Conservation (phyloP, 228 moss, liverwort and hornwort species). For the Sphagnum fallax region DNA sequence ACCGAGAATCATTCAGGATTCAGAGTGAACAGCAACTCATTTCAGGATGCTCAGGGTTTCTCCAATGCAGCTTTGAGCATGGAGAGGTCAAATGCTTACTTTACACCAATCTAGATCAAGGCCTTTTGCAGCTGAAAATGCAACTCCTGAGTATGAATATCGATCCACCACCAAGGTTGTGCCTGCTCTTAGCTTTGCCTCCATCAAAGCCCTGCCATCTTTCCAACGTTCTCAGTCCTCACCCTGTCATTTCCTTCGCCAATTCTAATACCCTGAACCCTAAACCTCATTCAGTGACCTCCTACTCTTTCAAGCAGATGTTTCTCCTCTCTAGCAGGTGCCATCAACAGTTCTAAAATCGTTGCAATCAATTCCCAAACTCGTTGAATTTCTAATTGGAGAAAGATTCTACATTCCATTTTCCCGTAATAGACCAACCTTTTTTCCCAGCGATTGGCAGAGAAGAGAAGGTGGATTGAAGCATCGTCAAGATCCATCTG, state of each 20-base stretch:
- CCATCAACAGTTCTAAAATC: too few relatives aligned
- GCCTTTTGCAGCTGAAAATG: conserved; percentile 93
- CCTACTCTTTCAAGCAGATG: neutral
- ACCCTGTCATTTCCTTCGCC: neutral
- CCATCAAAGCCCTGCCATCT: conserved; percentile 64
- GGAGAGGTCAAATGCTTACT: conserved; percentile 20
- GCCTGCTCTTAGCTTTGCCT: conserved; percentile 61
- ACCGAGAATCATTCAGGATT: too few relatives aligned
- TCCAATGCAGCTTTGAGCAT: too few relatives aligned
- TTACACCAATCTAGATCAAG: conserved; percentile 88
- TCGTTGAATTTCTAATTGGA: too few relatives aligned
- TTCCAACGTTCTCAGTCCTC: neutral
- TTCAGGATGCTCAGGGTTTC: too few relatives aligned
- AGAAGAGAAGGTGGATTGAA: conserved; percentile 81
- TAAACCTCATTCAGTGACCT: conserved; percentile 7
- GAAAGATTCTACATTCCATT: too few relatives aligned
- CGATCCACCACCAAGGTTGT: conserved; percentile 78
- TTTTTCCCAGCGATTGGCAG: conserved; percentile 98
- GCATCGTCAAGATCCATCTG: conserved; percentile 66
- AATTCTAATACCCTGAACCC: conserved; percentile 5
- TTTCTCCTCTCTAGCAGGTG: neutral
- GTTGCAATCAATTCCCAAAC: too few relatives aligned
- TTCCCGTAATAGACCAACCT: conserved; percentile 18
- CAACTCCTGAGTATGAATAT: conserved; percentile 93
- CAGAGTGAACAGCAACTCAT: too few relatives aligned